Conservation (phyloP, 306 rosid species). For the Prunus mira region DNA sequence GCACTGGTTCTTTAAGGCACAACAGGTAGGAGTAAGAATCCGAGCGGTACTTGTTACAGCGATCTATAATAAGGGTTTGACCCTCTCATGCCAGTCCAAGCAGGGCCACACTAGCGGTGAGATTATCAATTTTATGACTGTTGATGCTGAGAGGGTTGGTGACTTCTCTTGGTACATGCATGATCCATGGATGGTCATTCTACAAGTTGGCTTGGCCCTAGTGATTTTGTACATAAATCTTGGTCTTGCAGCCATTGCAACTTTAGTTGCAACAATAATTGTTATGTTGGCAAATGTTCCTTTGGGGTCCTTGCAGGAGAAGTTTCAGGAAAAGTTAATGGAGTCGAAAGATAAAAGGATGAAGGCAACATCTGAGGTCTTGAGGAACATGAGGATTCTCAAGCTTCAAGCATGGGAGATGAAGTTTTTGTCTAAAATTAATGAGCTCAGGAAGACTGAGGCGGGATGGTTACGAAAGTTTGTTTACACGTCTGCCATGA, state of each 20-base stretch:
- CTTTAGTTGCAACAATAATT: constrained; percentile 58
- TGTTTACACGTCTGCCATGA: too few relatives aligned
- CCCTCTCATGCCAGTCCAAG: constrained; percentile 60
- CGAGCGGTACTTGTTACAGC: constrained; percentile 52
- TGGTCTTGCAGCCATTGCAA: constrained; percentile 68
- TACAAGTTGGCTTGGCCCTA: constrained; percentile 68
- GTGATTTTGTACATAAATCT: constrained; percentile 62
- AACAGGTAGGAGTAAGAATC: constrained; percentile 56
- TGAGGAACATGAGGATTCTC: too few relatives aligned
- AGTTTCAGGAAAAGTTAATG: too few relatives aligned
- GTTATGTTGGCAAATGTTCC: constrained; percentile 73
- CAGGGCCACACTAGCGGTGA: constrained; percentile 60
- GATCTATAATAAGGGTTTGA: constrained; percentile 66
- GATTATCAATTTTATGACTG: constrained; percentile 75
- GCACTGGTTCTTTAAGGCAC: constrained; percentile 61
- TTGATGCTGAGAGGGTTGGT: constrained; percentile 78
- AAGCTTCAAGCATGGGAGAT: too few relatives aligned
- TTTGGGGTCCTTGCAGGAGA: background rate
- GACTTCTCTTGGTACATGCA: constrained; percentile 69
- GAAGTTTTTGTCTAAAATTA: too few relatives aligned
- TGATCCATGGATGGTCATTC: constrained; percentile 54
- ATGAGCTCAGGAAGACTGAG: too few relatives aligned
- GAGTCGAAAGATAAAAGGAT: too few relatives aligned
- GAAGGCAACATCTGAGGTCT: too few relatives aligned
- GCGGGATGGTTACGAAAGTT: too few relatives aligned